phyloP scores from a whole-genome alignment of 2,329 filamentous ascomycete genomes.

The Arthroderma sp. region DNA sequence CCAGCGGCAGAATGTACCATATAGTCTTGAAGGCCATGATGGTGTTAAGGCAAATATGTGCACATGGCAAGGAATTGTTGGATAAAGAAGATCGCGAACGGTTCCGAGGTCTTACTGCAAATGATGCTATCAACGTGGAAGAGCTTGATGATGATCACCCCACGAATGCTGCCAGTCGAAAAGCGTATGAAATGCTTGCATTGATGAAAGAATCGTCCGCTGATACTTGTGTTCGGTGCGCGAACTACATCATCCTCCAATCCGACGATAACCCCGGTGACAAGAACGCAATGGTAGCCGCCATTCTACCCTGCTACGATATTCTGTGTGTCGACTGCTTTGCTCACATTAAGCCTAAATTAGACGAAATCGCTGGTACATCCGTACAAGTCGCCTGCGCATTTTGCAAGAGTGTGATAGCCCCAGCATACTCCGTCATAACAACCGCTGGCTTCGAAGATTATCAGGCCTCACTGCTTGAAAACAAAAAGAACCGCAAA shows the following conservation, averaged over 20 bases:
- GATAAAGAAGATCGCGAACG: conserved; percentile 69
- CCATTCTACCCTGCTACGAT: conserved; percentile 77
- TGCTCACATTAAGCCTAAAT: conserved; percentile 44
- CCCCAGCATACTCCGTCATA: conserved; percentile 55
- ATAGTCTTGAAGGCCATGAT: conserved; percentile 87
- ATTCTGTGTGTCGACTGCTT: conserved; percentile 69
- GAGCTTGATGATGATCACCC: conserved; percentile 56
- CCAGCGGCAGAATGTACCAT: conserved; percentile 80
- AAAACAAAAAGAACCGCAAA: conserved; percentile 35
- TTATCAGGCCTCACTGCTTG: conserved; percentile 45
- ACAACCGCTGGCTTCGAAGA: conserved; percentile 44
- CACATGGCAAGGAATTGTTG: conserved; percentile 84
- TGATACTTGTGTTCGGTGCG: conserved; percentile 61
- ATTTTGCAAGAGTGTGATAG: conserved; percentile 54
- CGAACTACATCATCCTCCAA: conserved; percentile 45
- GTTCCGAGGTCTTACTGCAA: conserved; percentile 67
- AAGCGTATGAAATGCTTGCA: conserved; percentile 75
- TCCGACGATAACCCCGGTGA: conserved; percentile 39
- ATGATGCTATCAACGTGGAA: conserved; percentile 80
- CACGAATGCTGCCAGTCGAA: conserved; percentile 49
- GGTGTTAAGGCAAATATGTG: conserved; percentile 78
- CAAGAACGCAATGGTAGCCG: conserved; percentile 48
- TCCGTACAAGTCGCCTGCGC: conserved; percentile 45
- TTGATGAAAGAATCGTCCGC: conserved; percentile 72
- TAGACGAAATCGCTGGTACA: conserved; percentile 36